Evolutionary conservation across 2,329 filamentous ascomycete species (phyloP).

Genomic region (Tolypocladium tundrense): DNA sequence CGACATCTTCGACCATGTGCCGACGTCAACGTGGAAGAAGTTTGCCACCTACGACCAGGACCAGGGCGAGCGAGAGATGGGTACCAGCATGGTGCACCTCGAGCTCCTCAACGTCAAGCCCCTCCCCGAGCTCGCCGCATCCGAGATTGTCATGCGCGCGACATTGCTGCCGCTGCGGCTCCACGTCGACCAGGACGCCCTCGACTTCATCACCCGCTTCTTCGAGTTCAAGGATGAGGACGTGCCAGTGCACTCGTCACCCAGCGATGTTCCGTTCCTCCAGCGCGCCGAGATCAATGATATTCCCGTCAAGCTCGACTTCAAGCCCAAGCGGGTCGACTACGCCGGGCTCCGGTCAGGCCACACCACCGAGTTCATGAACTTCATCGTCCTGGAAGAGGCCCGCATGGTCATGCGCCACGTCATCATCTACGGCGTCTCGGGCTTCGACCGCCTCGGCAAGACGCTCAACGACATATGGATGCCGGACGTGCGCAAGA

Average conservation of each 20-base stretch:
- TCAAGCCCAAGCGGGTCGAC: conserved; percentile 97
- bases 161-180: conserved; percentile 75
- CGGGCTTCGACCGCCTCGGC: conserved; percentile 82
- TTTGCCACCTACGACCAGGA: conserved; percentile 92
- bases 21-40: conserved; percentile 95
- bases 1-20: conserved; percentile 88
- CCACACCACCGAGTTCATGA: conserved; percentile 97
- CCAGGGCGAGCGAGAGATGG: conserved; percentile 75
- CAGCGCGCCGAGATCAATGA: conserved; percentile 82
- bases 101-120: conserved; percentile 84
- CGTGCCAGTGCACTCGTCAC: conserved; percentile 41
- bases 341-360: conserved; percentile 88
- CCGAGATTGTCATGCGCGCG: conserved; percentile 76
- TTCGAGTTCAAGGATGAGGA: conserved; percentile 92
- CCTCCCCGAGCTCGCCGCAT: conserved; percentile 70
- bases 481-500: conserved; percentile 85
- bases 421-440: conserved; percentile 85
- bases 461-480: conserved; percentile 90
- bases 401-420: conserved; percentile 78
- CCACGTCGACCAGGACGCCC: conserved; percentile 92
- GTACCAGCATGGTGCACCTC: conserved; percentile 80
- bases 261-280: conserved; percentile 72
- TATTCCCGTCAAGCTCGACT: conserved; percentile 76
- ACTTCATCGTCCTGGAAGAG: conserved; percentile 86
- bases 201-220: conserved; percentile 95